A percentile compares a stretch with the other conserved stretches of the same genome.
Conservation (phyloP, 2,329 filamentous ascomycete genomes). For the Calonectria leucothoes region DNA sequence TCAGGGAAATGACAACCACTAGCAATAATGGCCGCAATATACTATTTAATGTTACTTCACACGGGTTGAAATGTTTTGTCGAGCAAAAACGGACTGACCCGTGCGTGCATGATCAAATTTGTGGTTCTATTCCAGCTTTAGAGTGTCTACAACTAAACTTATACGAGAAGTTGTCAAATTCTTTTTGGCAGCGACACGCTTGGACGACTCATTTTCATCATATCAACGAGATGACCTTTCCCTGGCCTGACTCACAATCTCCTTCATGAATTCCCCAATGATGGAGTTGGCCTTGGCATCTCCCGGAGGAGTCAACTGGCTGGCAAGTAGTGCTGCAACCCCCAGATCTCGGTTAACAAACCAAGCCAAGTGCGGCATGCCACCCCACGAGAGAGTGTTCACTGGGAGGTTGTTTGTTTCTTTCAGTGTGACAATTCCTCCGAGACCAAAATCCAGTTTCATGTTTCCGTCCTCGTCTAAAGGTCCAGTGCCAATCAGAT, state of each 20-base stretch:
- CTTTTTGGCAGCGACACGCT: no score
- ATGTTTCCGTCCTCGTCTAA: neutral
- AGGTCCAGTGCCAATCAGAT: conserved; percentile 9
- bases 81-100: no score
- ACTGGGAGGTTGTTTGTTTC: neutral
- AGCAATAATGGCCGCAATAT: no score
- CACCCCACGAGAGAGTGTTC: conserved; percentile 6
- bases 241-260: neutral
- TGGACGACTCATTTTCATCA: neutral
- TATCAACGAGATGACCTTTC: neutral
- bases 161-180: no score
- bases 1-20: no score
- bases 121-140: no score
- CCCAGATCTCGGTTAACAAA: conserved; percentile 10
- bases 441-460: conserved; percentile 4
- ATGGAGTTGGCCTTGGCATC: conserved; percentile 6
- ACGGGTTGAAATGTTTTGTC: no score
- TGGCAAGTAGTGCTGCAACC: neutral
- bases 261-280: neutral
- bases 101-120: no score
- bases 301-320: conserved; percentile 7
- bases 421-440: neutral
- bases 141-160: no score
- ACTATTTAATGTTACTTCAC: no score
- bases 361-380: conserved; percentile 13